Evolutionary conservation across 2,329 filamentous ascomycete genomes (phyloP).

Genomic region (Apiospora phragmitis): DNA sequence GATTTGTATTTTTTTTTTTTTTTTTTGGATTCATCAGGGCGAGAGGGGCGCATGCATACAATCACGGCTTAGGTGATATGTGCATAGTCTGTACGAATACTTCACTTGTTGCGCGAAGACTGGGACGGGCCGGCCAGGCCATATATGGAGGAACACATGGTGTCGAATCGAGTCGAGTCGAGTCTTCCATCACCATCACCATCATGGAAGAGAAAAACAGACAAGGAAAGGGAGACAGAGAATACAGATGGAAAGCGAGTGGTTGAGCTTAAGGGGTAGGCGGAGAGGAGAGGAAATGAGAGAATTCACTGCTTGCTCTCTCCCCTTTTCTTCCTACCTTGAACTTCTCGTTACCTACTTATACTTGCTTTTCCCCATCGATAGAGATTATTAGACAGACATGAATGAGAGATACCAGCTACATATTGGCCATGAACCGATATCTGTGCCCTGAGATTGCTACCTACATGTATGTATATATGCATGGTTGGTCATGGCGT

Average conservation of each 20-base stretch:
- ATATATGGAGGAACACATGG: neutral
- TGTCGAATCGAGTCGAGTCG: neutral
- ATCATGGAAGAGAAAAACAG: neutral
- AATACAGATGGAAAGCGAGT: neutral
- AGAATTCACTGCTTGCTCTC: neutral
- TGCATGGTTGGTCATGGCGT: neutral
- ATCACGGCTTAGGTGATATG: neutral
- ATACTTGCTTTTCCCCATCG: neutral
- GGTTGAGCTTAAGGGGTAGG: neutral
- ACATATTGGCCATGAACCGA: neutral
- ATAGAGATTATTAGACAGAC: neutral
- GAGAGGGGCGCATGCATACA: neutral
- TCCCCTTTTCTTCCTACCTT: neutral
- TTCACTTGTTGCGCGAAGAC: neutral
- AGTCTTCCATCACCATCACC: neutral
- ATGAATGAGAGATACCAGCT: constrained; percentile 1
- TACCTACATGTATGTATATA: no score
- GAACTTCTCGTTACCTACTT: neutral
- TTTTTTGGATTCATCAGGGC: neutral
- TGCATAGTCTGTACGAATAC: constrained; percentile 1
- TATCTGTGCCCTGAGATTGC: neutral
- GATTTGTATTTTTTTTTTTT: neutral
- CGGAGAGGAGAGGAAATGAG: no score
- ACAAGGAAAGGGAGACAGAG: neutral
- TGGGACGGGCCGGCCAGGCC: neutral